Base-by-base conservation (phyloP, 2,329 filamentous ascomycete species). In the Cladosporium sp. region DNA sequence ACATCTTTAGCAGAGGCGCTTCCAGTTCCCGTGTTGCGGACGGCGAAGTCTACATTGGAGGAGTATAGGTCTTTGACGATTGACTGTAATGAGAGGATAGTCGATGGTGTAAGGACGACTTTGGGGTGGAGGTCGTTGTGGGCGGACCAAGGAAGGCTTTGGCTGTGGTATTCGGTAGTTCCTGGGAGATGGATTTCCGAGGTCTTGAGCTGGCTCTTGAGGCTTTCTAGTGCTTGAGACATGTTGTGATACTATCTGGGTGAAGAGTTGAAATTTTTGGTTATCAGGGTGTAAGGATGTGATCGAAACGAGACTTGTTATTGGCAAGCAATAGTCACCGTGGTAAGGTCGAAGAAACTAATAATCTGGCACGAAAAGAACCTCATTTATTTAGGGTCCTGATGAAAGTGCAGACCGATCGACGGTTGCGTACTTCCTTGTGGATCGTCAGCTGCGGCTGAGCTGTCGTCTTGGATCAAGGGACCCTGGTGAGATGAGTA, bases 21-120 rank as follows among this genome's bases (percentile, higher is more conserved):
- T 17, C 71, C 73, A 28, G 71, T 73, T 1, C 74, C 75, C 1
- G 67, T 71, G 49, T 70, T 70, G 17, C 74, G 70, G 14, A 77
- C 67, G 0, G 65, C 68, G 59, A 76, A 74, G 37, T 75, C 72
- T 1, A 78, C 65, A n/a, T 64, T 52, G 0, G 67, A 67, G 8
- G 39, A 40, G 58, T 71, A 72, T 14, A 76, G 66, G 11, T 67
- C 64, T n/a, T 66, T 64, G n/a, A 76, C 63, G 1, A 69, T 59
- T 11, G 63, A 62, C n/a, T 69, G 67, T 6, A 76, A 63, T 1
- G 70, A 64, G 15, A 67, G 65, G 1, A 71, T 38, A 8, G 64
- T 61, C 6, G 62, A 64, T 1, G 74, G 75, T 7, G 68, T 68
- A 34, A 75, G 58, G 37, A 76, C 70, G 28, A 76, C 59, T 28